Evolutionary conservation across 768 basidiomycete genomes (phyloP).

Genomic region (Cytidiella melzeri): DNA sequence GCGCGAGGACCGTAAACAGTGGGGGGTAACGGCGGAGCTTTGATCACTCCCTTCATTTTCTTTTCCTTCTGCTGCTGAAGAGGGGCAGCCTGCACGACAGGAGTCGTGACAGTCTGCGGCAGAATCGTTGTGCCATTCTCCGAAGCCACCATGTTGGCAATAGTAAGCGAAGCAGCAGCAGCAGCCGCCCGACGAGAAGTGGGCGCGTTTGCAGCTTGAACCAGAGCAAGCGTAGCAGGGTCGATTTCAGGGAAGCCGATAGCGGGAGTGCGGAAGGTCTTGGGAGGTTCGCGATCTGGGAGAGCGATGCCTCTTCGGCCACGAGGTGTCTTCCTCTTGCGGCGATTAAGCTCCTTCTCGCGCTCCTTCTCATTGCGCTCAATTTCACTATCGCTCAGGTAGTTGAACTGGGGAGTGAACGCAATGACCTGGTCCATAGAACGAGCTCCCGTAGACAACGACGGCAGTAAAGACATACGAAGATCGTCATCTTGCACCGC

Average conservation of each 20-base stretch:
- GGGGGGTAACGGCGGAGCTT: slow-evolving; percentile 53
- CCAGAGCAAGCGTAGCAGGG: slow-evolving; percentile 60
- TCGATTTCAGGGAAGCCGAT: slow-evolving; percentile 80
- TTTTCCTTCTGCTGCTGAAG: slow-evolving; percentile 49
- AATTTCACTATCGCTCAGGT: slow-evolving; percentile 84
- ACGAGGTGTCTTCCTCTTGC: slow-evolving; percentile 80
- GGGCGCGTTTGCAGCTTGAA: slow-evolving; percentile 59
- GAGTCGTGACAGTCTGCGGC: slow-evolving; percentile 38
- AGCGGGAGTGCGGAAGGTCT: slow-evolving; percentile 88
- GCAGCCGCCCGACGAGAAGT: slow-evolving; percentile 81
- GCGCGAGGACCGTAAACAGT: slow-evolving; percentile 57
- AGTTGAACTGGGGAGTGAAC: slow-evolving; percentile 87
- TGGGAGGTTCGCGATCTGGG: slow-evolving; percentile 88
- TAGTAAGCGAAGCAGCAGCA: slow-evolving; percentile 74
- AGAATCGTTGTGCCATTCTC: slow-evolving; percentile 71
- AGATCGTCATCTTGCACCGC: slow-evolving; percentile 86
- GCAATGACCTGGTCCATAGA: slow-evolving; percentile 69
- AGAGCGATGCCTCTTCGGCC: slow-evolving; percentile 74
- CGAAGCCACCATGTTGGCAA: slow-evolving; percentile 87
- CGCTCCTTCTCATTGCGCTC: slow-evolving; percentile 87
- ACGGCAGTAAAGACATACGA: slow-evolving; percentile 81
- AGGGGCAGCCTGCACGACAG: slow-evolving; percentile 29
- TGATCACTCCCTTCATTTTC: slow-evolving; percentile 68
- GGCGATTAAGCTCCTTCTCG: slow-evolving; percentile 86
- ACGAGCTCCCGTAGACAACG: slow-evolving; percentile 64